Percentiles rank a stretch among this genome's conserved stretches.
Evolutionary conservation across 345 rosid species (phyloP).

Genomic region (Bruguiera gymnorhiza): DNA sequence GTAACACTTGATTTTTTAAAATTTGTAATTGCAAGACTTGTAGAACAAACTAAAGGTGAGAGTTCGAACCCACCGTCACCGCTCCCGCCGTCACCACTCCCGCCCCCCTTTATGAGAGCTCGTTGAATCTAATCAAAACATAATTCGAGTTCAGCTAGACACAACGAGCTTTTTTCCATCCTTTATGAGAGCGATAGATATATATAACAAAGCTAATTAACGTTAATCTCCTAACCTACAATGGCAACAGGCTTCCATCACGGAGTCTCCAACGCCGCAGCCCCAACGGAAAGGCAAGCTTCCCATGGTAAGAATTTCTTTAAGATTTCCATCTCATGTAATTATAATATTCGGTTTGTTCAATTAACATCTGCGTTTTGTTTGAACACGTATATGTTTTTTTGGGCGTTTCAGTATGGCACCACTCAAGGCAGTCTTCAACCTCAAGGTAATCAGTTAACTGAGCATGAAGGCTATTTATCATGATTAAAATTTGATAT

Average conservation of each 20-base stretch:
- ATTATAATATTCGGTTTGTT: too few species aligned
- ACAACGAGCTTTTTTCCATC: neutral
- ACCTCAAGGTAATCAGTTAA: constrained; percentile 43
- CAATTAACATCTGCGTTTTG: too few species aligned
- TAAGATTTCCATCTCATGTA: neutral
- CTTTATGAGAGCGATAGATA: neutral
- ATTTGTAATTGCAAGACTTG: too few species aligned
- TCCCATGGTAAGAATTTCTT: constrained; percentile 24
- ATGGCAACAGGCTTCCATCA: constrained; percentile 21
- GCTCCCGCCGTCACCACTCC: too few species aligned
- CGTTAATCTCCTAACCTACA: neutral
- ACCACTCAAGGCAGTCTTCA: constrained; percentile 50
- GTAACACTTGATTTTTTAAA: too few species aligned
- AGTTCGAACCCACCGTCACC: too few species aligned
- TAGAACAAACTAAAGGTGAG: too few species aligned
- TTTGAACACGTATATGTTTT: neutral
- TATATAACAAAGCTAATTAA: neutral
- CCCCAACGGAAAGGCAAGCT: constrained; percentile 23
- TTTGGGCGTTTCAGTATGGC: constrained; percentile 34
- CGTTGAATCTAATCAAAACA: too few species aligned
- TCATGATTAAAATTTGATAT: too few species aligned
- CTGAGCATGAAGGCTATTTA: too few species aligned
- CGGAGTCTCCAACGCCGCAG: constrained; percentile 43
- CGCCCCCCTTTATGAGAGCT: too few species aligned
- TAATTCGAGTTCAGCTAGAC: too few species aligned